Evolutionary conservation across 176 grass and related monocot genomes (phyloP).

Genomic region (Avena eriantha): DNA sequence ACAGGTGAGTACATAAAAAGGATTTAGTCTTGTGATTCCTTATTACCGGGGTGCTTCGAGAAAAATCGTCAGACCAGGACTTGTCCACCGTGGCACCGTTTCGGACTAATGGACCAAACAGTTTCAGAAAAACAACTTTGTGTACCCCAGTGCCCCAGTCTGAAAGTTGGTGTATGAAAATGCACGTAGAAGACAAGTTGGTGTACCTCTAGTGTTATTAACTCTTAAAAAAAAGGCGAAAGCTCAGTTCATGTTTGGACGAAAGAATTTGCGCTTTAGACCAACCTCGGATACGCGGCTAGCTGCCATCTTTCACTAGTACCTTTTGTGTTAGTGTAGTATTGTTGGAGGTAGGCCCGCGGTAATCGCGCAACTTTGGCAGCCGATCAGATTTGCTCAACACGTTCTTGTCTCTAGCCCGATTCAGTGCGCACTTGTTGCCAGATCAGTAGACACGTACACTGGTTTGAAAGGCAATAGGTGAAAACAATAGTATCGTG

Average conservation of each 20-base stretch:
- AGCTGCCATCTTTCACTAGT: background rate
- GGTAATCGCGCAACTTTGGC: background rate
- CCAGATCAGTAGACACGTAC: background rate
- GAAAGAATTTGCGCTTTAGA: background rate
- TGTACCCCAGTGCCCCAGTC: too few species aligned
- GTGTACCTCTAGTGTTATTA: too few species aligned
- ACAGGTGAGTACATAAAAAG: too few species aligned
- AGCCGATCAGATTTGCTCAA: background rate
- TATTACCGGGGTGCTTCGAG: too few species aligned
- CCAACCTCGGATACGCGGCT: constrained; percentile 16
- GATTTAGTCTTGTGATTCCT: too few species aligned
- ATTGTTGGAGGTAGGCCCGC: background rate
- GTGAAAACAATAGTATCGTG: background rate
- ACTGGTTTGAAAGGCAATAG: background rate
- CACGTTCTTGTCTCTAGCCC: background rate
- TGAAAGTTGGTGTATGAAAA: too few species aligned
- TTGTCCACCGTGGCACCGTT: too few species aligned
- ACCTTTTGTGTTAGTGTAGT: background rate
- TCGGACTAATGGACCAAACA: too few species aligned
- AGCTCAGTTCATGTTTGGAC: background rate
- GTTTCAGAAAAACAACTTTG: too few species aligned
- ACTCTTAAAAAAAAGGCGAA: too few species aligned
- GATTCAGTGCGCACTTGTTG: background rate
- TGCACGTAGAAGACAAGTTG: too few species aligned
- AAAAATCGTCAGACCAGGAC: too few species aligned